Evolutionary conservation across 805 yeast species (phyloP), one percentile per base, ranked within the genome.

Genomic region (Ogataea siamensis): DNA sequence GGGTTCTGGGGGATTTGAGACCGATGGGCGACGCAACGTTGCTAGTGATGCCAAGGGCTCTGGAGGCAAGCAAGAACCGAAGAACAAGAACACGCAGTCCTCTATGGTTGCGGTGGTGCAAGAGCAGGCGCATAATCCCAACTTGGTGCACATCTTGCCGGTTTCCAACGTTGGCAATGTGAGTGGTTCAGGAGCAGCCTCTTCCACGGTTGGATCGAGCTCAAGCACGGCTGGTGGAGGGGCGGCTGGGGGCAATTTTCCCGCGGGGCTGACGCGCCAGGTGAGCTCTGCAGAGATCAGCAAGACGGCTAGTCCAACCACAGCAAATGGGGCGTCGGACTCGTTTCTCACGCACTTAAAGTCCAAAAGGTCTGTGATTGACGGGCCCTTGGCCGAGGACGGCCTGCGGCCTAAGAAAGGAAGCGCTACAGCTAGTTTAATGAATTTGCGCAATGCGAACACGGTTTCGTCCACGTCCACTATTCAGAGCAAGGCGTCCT

Each of bases 401-500:
- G 34, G 32, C 2, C 37, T 43, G 16, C 29, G 51, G 13, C 42
- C 32, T 16, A 50, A 46, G 17, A 47, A 45, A 21, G 42, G 47
- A 2, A 39, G 35, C 5, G 40, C 49, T 3, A 53, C 46, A 19
- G 53, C 60, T 9, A 51, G 52, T 34, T 42, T 57, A n/a, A 46
- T 55, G 12, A 58, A 55, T 30, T 35, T 57, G n/a, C 48, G 62
- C 25, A 55, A 46, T 30, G 33, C 32, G 11, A 51, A 52, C 33
- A 55, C 57, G 1, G 48, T 54, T 4, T 52, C 60, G 5, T 55
- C 63, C 2, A 42, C 51, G 2, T 42, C 51, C 9, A 54, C 61
- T 5, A 29, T 47, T 1, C 47, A 73, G 36, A 78, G 75, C 43
- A 75, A 71, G 46, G 63, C 63, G 5, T 74, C 87, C 3, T 79